These are phyloP conservation scores for Senna siamea DNA, from an alignment of 306 rosid species.

Conservation along the genomic window DNA sequence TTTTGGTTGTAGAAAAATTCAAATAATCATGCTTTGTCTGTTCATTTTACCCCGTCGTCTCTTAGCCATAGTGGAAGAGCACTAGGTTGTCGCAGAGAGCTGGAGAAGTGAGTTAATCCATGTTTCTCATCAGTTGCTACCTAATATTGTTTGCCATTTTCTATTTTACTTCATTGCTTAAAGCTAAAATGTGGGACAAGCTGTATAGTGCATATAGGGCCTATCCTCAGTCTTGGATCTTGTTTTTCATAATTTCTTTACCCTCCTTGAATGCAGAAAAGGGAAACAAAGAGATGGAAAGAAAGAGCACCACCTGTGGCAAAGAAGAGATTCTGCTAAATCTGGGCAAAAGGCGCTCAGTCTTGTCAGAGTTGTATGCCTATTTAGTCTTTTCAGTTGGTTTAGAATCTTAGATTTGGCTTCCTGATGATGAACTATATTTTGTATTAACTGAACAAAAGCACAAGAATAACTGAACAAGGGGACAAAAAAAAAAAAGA, in stretches of 20 bases:
- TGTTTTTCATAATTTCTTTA: not conserved
- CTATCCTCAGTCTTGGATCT: not conserved
- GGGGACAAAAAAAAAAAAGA: not conserved
- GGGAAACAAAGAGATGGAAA: conserved; percentile 52
- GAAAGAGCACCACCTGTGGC: conserved; percentile 79
- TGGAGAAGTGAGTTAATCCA: conserved; percentile 55
- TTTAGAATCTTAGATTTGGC: conserved; percentile 11
- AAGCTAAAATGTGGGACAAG: conserved; percentile 1
- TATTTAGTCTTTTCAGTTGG: conserved; percentile 7
- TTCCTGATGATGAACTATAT: not conserved
- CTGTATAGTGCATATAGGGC: not conserved
- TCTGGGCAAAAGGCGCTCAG: conserved; percentile 88
- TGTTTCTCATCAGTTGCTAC: not conserved
- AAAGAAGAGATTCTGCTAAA: conserved; percentile 73
- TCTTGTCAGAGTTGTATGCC: conserved; percentile 76
- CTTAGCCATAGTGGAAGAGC: conserved; percentile 39
- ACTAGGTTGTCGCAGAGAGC: conserved; percentile 37
- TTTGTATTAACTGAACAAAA: not conserved
- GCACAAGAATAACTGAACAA: not conserved
- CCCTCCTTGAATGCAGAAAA: conserved; percentile 55
- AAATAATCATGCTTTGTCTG: conserved; percentile 3
- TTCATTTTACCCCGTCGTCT: conserved; percentile 38
- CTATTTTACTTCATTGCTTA: conserved; percentile 10
- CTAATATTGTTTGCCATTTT: not conserved
- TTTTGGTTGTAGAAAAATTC: conserved; percentile 36